Base-by-base conservation (phyloP, 495 filamentous ascomycete genomes). In the Hypoxylon crocopeplum region DNA sequence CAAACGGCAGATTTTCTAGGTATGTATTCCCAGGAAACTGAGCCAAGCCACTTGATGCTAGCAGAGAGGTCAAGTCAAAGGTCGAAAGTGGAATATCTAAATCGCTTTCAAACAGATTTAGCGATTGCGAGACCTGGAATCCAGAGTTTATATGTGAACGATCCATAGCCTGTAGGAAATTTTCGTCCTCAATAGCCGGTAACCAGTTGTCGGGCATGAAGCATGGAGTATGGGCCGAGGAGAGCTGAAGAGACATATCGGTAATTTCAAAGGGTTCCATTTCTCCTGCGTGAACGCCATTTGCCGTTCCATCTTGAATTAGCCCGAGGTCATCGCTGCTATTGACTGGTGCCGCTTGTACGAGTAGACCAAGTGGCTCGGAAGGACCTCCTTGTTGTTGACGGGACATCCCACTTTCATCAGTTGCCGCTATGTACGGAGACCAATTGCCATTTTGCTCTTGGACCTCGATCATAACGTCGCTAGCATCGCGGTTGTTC, bases 1-100 rank as follows among this genome's bases (percentile, higher is more conserved):
- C 48, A 34, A 49, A 64, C 5, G 60, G 60, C 12, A 64, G 37
- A 47, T 54, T 16, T 11, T 52, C 3, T 2, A 39, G n/a, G 17
- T 8, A 34, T 10, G 27, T 1, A n/a, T 3, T 39, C 2, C 19
- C 27, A 7, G 20, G 7, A n/a, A 54, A 45, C n/a, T 30, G 44
- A 11, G 15, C 19, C 19, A 12, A 3, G 11, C 36, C n/a, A 5
- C n/a, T 3, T 16, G 17, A 24, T 12, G 12, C 2, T 16, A 17
- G 8, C 5, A 25, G 33, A 38, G 22, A 50, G 0, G 4, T 25
- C 34, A 45, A 10, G 25, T 48, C 46, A 1, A 11, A 4, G 7
- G 10, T 17, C 19, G 32, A 33, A 56, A 27, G 40, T 8, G 25
- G 29, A 21, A 45, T 42, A 11, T 33, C 13, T 2, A 12, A 3